Conservation (phyloP, 2,329 filamentous ascomycete genomes). For the Pezicula neosporulosa region DNA sequence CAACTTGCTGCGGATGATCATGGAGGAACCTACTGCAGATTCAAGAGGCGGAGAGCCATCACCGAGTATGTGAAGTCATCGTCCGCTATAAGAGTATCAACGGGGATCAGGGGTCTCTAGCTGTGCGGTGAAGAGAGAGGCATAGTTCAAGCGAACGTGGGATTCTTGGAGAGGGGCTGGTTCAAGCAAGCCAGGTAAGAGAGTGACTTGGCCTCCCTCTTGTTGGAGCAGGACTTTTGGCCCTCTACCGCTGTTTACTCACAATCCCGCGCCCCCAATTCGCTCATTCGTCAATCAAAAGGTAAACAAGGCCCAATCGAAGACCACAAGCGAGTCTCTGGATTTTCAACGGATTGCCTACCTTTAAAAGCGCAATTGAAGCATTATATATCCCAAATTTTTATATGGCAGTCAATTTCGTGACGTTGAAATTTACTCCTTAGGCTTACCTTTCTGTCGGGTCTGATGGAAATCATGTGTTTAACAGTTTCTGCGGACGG, state of each 20-base stretch:
- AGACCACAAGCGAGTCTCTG: slow-evolving; percentile 16
- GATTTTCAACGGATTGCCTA: background rate
- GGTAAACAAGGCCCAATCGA: slow-evolving; percentile 24
- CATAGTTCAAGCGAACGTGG: background rate
- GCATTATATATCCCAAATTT: background rate
- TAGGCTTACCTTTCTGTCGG: slow-evolving; percentile 15
- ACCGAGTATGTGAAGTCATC: background rate
- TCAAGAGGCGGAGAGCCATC: background rate
- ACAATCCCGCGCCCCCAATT: slow-evolving; percentile 10
- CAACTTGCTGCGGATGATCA: background rate
- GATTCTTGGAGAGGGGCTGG: slow-evolving; percentile 5
- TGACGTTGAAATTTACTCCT: slow-evolving; percentile 6
- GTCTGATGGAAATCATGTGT: slow-evolving; percentile 23
- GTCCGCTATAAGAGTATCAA: background rate
- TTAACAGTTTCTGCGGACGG: slow-evolving; percentile 15
- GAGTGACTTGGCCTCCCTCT: slow-evolving; percentile 10
- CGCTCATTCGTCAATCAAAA: slow-evolving; percentile 7
- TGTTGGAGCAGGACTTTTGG: slow-evolving; percentile 17
- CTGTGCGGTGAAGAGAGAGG: background rate
- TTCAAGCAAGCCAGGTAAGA: slow-evolving; percentile 10
- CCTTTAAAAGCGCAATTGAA: background rate
- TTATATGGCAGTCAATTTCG: background rate
- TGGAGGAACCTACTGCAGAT: background rate
- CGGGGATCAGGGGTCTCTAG: background rate
- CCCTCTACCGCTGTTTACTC: slow-evolving; percentile 22